Evolutionary conservation across 305 asterid species (phyloP).

Genomic region (Solanum hybrid): DNA sequence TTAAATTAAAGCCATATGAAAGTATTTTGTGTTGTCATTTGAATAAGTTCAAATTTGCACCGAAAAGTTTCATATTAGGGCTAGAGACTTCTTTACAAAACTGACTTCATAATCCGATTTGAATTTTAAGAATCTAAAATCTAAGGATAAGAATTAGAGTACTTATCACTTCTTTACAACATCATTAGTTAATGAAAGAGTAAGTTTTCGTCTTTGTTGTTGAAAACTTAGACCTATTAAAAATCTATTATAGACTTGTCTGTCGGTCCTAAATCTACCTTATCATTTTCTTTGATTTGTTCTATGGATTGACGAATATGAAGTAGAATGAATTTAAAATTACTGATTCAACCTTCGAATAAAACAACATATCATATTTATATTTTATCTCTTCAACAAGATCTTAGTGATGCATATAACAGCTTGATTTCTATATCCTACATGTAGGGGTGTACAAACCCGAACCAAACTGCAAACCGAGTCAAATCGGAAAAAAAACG

Average conservation of each 20-base stretch:
- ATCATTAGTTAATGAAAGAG: neutral
- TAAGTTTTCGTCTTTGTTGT: neutral
- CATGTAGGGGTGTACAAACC: neutral
- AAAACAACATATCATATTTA: neutral
- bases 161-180: neutral
- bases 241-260: rapidly evolving
- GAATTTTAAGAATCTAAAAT: neutral
- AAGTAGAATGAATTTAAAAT: neutral
- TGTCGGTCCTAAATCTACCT: rapidly evolving
- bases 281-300: neutral
- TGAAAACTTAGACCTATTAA: neutral
- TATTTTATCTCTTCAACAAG: neutral
- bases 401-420: neutral
- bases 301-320: neutral
- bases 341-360: neutral
- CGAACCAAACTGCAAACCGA: too few species aligned
- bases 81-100: neutral
- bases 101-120: neutral
- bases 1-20: rapidly evolving
- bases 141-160: neutral
- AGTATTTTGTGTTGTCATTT: neutral
- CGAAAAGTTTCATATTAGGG: neutral
- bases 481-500: too few species aligned
- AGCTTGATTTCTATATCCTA: neutral
- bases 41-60: neutral